Percentiles rank a stretch among this genome's conserved stretches.
These are phyloP conservation scores for Vigna mungo DNA, from an alignment of 306 rosid genomes.

Conservation along the genomic window DNA sequence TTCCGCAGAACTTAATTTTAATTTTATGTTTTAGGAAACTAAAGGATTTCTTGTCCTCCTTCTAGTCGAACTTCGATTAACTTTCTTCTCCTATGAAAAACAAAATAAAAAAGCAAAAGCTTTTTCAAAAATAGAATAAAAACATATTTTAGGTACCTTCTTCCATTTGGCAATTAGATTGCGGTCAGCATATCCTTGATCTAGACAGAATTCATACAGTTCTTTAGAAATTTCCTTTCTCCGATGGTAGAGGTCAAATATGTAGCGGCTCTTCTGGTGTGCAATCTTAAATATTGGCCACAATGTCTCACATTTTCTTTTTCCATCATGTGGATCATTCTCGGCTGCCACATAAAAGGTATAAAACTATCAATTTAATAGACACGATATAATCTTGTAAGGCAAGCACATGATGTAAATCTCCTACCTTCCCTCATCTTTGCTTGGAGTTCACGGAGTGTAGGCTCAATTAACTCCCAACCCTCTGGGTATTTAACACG, in stretches of 20 bases:
- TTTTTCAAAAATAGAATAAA: no score
- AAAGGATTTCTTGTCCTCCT: conserved; percentile 9
- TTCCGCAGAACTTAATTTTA: background rate
- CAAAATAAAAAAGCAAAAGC: background rate
- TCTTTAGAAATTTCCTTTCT: conserved; percentile 81
- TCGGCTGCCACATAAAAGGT: conserved; percentile 58
- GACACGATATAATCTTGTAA: background rate
- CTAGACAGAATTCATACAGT: conserved; percentile 71
- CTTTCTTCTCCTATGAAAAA: background rate
- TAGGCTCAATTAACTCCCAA: conserved; percentile 94
- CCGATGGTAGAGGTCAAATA: conserved; percentile 72
- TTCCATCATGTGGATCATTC: conserved; percentile 73
- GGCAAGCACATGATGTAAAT: background rate
- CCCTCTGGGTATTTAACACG: conserved; percentile 93
- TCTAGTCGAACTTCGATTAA: conserved; percentile 1
- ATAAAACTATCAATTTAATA: conserved; percentile 36
- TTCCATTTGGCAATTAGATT: conserved; percentile 80
- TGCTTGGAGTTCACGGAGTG: conserved; percentile 88
- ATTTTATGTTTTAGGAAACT: background rate
- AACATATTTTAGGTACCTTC: conserved; percentile 53
- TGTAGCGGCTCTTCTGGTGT: conserved; percentile 79
- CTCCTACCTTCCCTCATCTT: conserved; percentile 93
- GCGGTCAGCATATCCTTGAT: conserved; percentile 79
- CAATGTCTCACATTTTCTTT: conserved; percentile 74
- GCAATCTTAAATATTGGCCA: conserved; percentile 85